phyloP scores from a whole-genome alignment of 2,329 filamentous ascomycete genomes.

The Monosporascus sp. region DNA sequence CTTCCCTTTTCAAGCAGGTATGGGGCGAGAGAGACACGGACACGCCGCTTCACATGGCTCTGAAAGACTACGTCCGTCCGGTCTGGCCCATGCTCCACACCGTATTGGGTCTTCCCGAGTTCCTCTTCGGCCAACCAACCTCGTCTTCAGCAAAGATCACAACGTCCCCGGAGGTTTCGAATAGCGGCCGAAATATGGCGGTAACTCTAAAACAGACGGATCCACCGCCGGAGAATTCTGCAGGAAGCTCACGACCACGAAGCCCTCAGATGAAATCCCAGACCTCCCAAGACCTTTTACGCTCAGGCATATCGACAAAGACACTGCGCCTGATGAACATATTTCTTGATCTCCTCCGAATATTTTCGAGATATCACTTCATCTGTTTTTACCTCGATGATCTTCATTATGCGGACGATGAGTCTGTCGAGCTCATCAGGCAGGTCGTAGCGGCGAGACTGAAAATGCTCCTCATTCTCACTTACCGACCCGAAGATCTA shows the following conservation, averaged over 20 bases:
- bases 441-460: conserved; percentile 75
- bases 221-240: conserved; percentile 44
- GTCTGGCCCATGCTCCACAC: conserved; percentile 61
- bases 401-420: conserved; percentile 82
- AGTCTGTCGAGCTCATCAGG: conserved; percentile 77
- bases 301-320: conserved; percentile 53
- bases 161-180: conserved; percentile 28
- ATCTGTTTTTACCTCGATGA: conserved; percentile 88
- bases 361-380: conserved; percentile 77
- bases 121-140: conserved; percentile 53
- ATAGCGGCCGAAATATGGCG: conserved; percentile 27
- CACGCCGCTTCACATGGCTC: conserved; percentile 54
- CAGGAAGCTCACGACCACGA: conserved; percentile 28
- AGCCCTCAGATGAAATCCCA: conserved; percentile 39
- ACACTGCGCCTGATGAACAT: conserved; percentile 78
- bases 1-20: conserved; percentile 61
- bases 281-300: conserved; percentile 55
- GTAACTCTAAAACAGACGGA: conserved; percentile 36
- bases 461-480: conserved; percentile 77
- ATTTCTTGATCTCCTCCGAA: conserved; percentile 77
- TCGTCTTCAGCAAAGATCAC: conserved; percentile 28
- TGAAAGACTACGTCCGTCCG: conserved; percentile 59
- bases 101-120: conserved; percentile 62
- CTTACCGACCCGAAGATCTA: conserved; percentile 64
- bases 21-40: conserved; percentile 63